Evolutionary conservation across 148 eudicot genomes (phyloP).

Genomic region (Rhododendron simsii): DNA sequence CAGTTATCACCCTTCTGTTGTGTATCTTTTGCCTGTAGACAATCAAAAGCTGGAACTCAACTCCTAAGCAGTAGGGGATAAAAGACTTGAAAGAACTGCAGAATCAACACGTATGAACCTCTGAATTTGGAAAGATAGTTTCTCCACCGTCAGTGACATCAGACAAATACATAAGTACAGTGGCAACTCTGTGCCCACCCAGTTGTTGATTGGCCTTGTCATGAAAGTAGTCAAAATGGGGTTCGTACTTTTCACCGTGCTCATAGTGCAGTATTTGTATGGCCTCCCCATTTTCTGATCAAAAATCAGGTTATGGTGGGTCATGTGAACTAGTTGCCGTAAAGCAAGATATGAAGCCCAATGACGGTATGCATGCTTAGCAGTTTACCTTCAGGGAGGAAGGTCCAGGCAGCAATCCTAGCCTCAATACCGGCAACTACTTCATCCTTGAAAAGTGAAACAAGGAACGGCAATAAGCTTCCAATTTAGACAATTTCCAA

Average conservation of each 20-base stretch:
- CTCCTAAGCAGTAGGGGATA: background rate
- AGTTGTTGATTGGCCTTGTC: slow-evolving; percentile 58
- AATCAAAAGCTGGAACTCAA: slow-evolving; percentile 14
- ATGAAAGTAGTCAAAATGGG: slow-evolving; percentile 73
- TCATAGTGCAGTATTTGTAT: slow-evolving; percentile 81
- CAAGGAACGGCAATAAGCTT: background rate
- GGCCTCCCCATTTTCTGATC: slow-evolving; percentile 81
- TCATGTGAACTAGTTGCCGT: background rate
- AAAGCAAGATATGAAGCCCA: background rate
- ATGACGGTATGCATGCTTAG: background rate
- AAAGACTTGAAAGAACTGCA: background rate
- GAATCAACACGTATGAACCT: slow-evolving; percentile 29
- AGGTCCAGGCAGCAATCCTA: slow-evolving; percentile 81
- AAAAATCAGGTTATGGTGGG: slow-evolving; percentile 3
- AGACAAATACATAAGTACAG: slow-evolving; percentile 86
- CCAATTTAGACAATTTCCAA: background rate
- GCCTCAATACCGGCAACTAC: slow-evolving; percentile 61
- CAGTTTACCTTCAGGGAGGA: slow-evolving; percentile 66
- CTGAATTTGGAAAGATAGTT: slow-evolving; percentile 68
- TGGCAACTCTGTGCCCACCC: slow-evolving; percentile 79
- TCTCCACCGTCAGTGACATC: slow-evolving; percentile 77
- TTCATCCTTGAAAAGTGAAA: slow-evolving; percentile 50
- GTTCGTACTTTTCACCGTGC: slow-evolving; percentile 80
- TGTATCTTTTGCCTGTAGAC: slow-evolving; percentile 32
- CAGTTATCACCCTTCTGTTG: slow-evolving; percentile 48